Percentiles rank a stretch among this genome's conserved stretches.
phyloP scores from a whole-genome alignment of 805 yeast genomes.

The Sugiyamaella floridensis region DNA sequence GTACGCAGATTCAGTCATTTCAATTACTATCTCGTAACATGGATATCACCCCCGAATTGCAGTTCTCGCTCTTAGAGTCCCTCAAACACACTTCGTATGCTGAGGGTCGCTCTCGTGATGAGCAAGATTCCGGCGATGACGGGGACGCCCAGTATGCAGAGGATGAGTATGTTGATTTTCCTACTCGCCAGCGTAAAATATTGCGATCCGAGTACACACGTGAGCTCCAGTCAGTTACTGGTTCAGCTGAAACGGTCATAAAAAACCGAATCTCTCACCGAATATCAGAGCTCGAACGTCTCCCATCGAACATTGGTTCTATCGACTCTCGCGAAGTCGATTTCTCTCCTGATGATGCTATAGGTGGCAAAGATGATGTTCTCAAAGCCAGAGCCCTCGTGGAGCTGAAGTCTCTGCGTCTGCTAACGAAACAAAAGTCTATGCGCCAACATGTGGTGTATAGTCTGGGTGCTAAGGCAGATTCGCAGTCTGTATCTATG shows the following conservation, averaged over 20 bases:
- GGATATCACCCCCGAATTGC: constrained; percentile 49
- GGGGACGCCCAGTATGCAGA: neutral
- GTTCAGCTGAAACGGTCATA: constrained; percentile 39
- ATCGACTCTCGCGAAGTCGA: constrained; percentile 20
- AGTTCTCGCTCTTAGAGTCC: constrained; percentile 32
- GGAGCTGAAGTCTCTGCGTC: constrained; percentile 60
- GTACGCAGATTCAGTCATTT: constrained; percentile 66
- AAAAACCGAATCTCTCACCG: constrained; percentile 36
- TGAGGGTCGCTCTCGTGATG: neutral
- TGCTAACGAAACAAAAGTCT: constrained; percentile 78
- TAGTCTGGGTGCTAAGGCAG: constrained; percentile 65
- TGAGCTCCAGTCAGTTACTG: constrained; percentile 13
- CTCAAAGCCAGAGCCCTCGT: constrained; percentile 33
- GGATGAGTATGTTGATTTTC: neutral
- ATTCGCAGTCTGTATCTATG: constrained; percentile 38
- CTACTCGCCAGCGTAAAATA: neutral
- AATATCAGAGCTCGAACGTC: constrained; percentile 38
- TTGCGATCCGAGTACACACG: constrained; percentile 3
- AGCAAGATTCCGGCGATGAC: neutral
- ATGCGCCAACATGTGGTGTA: constrained; percentile 73
- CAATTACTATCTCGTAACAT: constrained; percentile 51
- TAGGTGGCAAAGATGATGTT: constrained; percentile 32
- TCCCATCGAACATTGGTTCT: constrained; percentile 32
- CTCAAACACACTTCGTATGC: neutral
- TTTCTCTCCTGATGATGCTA: constrained; percentile 25